A percentile compares a stretch with the other conserved stretches of the same genome.
phyloP scores from a whole-genome alignment of 2,329 filamentous ascomycete genomes.

The Fusarium sulawesiense region DNA sequence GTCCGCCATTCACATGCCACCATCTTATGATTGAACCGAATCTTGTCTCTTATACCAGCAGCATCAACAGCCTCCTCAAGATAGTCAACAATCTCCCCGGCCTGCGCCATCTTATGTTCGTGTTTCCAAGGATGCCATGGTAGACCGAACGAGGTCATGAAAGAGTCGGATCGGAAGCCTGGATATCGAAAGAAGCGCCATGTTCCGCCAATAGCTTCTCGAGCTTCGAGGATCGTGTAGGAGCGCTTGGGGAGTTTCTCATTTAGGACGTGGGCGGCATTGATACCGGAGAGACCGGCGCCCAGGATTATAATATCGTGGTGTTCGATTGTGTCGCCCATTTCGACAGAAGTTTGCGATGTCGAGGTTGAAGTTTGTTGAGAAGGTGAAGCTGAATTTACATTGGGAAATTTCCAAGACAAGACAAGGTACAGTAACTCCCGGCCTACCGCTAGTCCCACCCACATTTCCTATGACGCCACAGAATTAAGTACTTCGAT shows the following conservation, averaged over 20 bases:
- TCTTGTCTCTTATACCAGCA: slow-evolving; percentile 65
- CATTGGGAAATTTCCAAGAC: slow-evolving; percentile 6
- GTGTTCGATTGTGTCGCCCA: slow-evolving; percentile 38
- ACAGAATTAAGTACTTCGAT: background rate
- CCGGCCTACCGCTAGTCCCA: background rate
- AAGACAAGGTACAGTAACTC: background rate
- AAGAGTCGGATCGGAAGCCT: slow-evolving; percentile 75
- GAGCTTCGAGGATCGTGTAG: slow-evolving; percentile 76
- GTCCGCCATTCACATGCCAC: slow-evolving; percentile 64
- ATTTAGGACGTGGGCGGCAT: slow-evolving; percentile 75
- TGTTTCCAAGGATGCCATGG: slow-evolving; percentile 77
- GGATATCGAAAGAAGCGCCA: slow-evolving; percentile 85
- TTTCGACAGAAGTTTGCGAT: slow-evolving; percentile 9
- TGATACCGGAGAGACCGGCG: slow-evolving; percentile 79
- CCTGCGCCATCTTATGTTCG: slow-evolving; percentile 62
- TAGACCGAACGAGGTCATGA: slow-evolving; percentile 72
- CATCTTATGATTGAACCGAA: slow-evolving; percentile 64
- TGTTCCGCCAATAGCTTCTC: slow-evolving; percentile 76
- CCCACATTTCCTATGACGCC: background rate
- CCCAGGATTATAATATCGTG: slow-evolving; percentile 74
- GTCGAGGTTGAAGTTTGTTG: slow-evolving; percentile 6
- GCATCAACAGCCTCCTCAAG: slow-evolving; percentile 62
- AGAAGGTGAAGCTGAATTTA: background rate
- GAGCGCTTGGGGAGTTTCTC: slow-evolving; percentile 64
- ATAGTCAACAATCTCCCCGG: slow-evolving; percentile 64